Evolutionary conservation across 1,139 yeast genomes (phyloP), one percentile per base, ranked within the genome.

Genomic region (Tardiomyces digboiensis): DNA sequence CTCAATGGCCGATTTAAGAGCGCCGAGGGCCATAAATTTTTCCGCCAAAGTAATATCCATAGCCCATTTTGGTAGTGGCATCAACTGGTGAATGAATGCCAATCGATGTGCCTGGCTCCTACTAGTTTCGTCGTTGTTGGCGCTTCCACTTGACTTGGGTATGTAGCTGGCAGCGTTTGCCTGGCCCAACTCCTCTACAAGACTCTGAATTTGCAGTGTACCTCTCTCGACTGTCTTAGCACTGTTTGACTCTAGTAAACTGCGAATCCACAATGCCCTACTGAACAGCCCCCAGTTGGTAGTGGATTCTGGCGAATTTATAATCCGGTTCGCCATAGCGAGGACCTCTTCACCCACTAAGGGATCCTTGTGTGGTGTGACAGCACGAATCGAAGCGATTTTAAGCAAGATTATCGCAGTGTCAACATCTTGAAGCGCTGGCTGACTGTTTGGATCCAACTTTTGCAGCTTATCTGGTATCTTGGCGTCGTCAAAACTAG

Each of bases 151-250:
- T 0, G 71, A 65, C 45, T 70, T 70, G 3, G 93, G 87, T 40
- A 84, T 72, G 44, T 79, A 64, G 49, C 81, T 72, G 2, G 81
- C 66, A 4, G 57, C 43, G 47, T 75, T 71, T 46, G 80, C 78
- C 46, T 82, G 71, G 1, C 94, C 95, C 39, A 88, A 70, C 60
- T 89, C 97, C 58, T 89, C 97, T 22, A 89, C 91, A 42, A 93
- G 70, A 3, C 95, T 81, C 43, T 91, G 93, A 82, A 93, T 81
- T 64, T 93, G 98, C 44, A 91, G 70, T 13, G 89, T 80, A 44
- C 97, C 97, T 62, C 98, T 76, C 64, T 93, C 98, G 19, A 89
- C 81, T 1, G 97, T 89, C 58, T 85, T 80, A 2, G 95, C 80
- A 51, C 80, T 82, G 39, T 72, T 72, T 0, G 95, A 77, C 61